phyloP scores from a whole-genome alignment of 2,329 filamentous ascomycete genomes.

The Anthostomella pinea region DNA sequence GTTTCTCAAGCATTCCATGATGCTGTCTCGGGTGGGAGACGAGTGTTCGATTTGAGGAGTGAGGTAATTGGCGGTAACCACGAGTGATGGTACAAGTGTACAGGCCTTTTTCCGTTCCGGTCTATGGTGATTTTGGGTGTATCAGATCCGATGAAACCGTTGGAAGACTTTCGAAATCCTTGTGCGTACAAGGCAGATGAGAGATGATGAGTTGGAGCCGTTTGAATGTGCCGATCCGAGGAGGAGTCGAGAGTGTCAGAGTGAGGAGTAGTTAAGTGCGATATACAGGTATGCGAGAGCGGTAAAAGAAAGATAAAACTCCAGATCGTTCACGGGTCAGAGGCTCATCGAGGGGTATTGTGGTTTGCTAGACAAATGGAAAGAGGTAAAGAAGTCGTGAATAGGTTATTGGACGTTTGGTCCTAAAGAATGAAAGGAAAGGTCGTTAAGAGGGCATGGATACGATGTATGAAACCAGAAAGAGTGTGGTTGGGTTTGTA shows the following conservation, averaged over 20 bases:
- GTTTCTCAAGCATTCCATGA: slow-evolving; percentile 85
- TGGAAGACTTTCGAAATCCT: slow-evolving; percentile 26
- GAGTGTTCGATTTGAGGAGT: slow-evolving; percentile 36
- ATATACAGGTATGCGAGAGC: slow-evolving; percentile 31
- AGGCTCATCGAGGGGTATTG: slow-evolving; percentile 44
- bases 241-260: slow-evolving; percentile 13
- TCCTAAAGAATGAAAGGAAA: slow-evolving; percentile 35
- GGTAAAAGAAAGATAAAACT: slow-evolving; percentile 35
- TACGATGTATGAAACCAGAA: slow-evolving; percentile 30
- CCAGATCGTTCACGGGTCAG: slow-evolving; percentile 43
- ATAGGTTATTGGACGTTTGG: slow-evolving; percentile 25
- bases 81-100: slow-evolving; percentile 28
- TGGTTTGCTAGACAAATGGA: slow-evolving; percentile 37
- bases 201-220: slow-evolving; percentile 10
- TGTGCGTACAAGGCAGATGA: slow-evolving; percentile 25
- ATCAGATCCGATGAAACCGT: slow-evolving; percentile 23
- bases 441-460: slow-evolving; percentile 45
- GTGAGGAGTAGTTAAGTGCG: slow-evolving; percentile 21
- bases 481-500: slow-evolving; percentile 27
- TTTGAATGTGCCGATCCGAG: slow-evolving; percentile 18
- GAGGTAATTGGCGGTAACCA: slow-evolving; percentile 22
- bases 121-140: slow-evolving; percentile 29
- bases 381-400: slow-evolving; percentile 32
- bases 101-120: slow-evolving; percentile 18
- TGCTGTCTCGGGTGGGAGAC: slow-evolving; percentile 33